Evolutionary conservation across 768 basidiomycete species (phyloP), one percentile per base, ranked within the genome.

Genomic region (Serpula lacrymans): DNA sequence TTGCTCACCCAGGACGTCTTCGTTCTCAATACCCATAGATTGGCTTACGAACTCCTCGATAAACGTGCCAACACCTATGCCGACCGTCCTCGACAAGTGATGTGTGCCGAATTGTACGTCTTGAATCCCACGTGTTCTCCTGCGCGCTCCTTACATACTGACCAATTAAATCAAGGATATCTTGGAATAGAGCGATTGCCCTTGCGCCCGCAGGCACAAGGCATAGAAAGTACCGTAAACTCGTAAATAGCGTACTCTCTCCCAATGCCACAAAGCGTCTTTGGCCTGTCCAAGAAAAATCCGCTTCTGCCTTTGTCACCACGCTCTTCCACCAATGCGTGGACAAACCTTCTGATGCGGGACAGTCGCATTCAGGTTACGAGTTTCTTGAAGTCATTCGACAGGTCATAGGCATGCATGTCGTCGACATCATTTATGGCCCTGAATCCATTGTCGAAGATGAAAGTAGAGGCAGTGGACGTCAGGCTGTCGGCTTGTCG

Each of bases 11-110:
- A 48, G 37, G 16, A 24, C 6, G 38, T 60, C 3, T 3, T 65
- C 26, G 48, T 65, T 12, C 34, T 63, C 5, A 66, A 64, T 43
- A 52, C 46, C 29, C 49, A 51, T 24, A 47, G 58, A 38, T 47
- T 52, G 8, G 63, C 59, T 1, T 36, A 24, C n/a, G 71, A 72
- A 6, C 50, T 72, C 6, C 48, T 71, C 6, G 65, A 69, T 12
- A 59, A 59, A 35, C 58, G 60, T 10, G 52, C 57, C 3, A 45
- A 48, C 3, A 52, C 56, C 1, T 65, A 63, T 41, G 53, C 55
- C 24, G 57, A 50, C 12, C 52, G 64, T 3, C 64, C 64, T 13
- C 43, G 39, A n/a, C 27, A 29, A n/a, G 27, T 29, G 10, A 29
- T 29, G 27, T 29, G 27, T 29, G 27, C 10, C 10, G 27, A 29